Base-by-base conservation (phyloP, 805 yeast species). In the Ogataea glucozyma region DNA sequence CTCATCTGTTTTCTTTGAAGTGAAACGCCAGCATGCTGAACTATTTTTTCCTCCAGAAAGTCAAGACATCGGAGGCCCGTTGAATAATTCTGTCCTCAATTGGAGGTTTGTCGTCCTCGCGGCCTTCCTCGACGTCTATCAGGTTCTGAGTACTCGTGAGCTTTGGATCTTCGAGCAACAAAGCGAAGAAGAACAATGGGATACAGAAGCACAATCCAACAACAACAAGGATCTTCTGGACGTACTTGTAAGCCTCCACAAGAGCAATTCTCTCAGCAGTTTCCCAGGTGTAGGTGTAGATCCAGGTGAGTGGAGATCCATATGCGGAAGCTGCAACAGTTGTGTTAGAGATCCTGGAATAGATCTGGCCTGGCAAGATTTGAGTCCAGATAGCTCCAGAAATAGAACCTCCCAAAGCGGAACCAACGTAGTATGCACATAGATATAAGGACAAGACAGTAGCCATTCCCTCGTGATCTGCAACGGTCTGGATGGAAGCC, bases 311-410 rank as follows among this genome's bases (percentile, higher is more conserved):
- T 24, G 89, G 89, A 13, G 71, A 61, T 2, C 67, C 69, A 53
- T 80, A 81, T 11, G 80, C 83, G 2, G 41, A 47, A 0, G 62
- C 49, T 7, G 79, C 78, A n/a, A 73, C 47, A 0, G 70, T 60
- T 1, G 62, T 52, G 43, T 74, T 67, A 7, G 65, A 55, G 9
- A 75, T 47, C 41, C 71, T 54, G 35, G 66, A 61, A 23, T 54
- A 43, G 37, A 79, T 61, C 52, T 71, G 57, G 17, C 57, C 54
- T 56, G 78, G 83, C 53, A 84, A 65, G 13, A 70, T 57, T 49
- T 81, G 78, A 11, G 85, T 76, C 88, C 88, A 84, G 31, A 83
- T 71, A 22, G 88, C 87, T 51, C 88, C 88, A 16, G 86, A 72
- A 18, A 84, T 73, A 18, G 83, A 64, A 23, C 73, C 62, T 17